Conservation (phyloP, 192 early-diverging fungal species). For the Mortierella alpina region DNA sequence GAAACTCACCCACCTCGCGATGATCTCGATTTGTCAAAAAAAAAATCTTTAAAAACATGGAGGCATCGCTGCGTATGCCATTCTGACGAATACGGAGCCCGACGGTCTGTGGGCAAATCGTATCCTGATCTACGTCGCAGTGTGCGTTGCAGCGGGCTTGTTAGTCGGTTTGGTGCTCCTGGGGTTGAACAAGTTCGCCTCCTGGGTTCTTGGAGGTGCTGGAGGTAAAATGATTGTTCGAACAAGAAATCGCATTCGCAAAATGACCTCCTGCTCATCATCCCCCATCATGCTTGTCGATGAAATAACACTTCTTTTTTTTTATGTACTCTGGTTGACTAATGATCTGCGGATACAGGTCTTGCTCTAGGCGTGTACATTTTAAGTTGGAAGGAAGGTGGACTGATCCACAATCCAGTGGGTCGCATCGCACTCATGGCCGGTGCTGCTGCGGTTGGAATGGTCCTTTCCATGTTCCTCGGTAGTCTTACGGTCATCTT, state of each 20-base stretch:
- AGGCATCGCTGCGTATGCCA: conserved; percentile 25
- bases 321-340: background rate
- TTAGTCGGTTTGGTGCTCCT: conserved; percentile 16
- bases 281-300: too few relatives aligned
- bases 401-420: conserved; percentile 23
- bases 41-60: background rate
- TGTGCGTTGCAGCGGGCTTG: conserved; percentile 17
- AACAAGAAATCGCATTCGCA: too few relatives aligned
- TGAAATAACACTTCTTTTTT: too few relatives aligned
- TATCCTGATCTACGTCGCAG: conserved; percentile 18
- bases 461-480: conserved; percentile 16
- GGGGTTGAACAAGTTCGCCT: conserved; percentile 12
- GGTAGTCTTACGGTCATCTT: conserved; percentile 16
- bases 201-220: conserved; percentile 23
- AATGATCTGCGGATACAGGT: background rate
- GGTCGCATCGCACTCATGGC: conserved; percentile 27
- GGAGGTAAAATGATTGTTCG: conserved; percentile 7
- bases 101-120: conserved; percentile 10
- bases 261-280: too few relatives aligned
- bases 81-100: conserved; percentile 23
- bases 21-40: background rate
- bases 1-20: background rate
- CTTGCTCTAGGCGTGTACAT: conserved; percentile 26
- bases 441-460: conserved; percentile 18
- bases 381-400: conserved; percentile 23